A percentile compares a stretch with the other conserved stretches of the same genome.
These are phyloP conservation scores for Dissoconium aciculare DNA, from an alignment of 2,329 filamentous ascomycete species.

Conservation along the genomic window DNA sequence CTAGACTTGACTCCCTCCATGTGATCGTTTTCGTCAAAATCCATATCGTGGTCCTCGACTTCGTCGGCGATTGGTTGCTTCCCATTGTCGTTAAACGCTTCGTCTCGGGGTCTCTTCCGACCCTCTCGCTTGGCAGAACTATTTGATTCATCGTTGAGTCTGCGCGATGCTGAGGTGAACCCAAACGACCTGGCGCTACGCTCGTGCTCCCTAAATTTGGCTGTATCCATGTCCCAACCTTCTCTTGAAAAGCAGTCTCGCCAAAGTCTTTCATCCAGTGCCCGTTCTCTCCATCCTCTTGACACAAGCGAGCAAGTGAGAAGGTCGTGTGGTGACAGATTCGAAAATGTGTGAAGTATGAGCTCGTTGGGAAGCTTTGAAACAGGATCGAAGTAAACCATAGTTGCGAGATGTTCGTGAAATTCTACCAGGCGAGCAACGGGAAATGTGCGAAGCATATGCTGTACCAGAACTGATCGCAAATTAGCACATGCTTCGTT, in stretches of 20 bases:
- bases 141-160: slow-evolving; percentile 42
- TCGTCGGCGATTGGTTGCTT: neutral
- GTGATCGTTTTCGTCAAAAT: slow-evolving; percentile 6
- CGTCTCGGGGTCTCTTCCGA: slow-evolving; percentile 19
- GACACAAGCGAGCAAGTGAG: slow-evolving; percentile 67
- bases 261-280: slow-evolving; percentile 77
- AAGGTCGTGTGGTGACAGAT: slow-evolving; percentile 67
- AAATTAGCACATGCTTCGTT: too few species aligned
- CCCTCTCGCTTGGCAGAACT: slow-evolving; percentile 28
- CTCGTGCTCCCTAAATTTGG: slow-evolving; percentile 14
- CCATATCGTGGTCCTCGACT: slow-evolving; percentile 2
- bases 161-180: slow-evolving; percentile 24
- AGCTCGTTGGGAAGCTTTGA: slow-evolving; percentile 76
- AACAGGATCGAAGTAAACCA: slow-evolving; percentile 74
- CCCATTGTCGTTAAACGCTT: slow-evolving; percentile 21
- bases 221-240: slow-evolving; percentile 48
- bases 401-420: slow-evolving; percentile 39
- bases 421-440: slow-evolving; percentile 8
- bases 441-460: slow-evolving; percentile 10
- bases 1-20: slow-evolving; percentile 14
- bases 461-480: neutral
- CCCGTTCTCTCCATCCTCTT: slow-evolving; percentile 64
- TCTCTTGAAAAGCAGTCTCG: slow-evolving; percentile 66
- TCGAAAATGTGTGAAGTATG: slow-evolving; percentile 75
- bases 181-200: slow-evolving; percentile 10